Evolutionary conservation across 805 yeast genomes (phyloP).

Genomic region (Saturnispora quitensis): DNA sequence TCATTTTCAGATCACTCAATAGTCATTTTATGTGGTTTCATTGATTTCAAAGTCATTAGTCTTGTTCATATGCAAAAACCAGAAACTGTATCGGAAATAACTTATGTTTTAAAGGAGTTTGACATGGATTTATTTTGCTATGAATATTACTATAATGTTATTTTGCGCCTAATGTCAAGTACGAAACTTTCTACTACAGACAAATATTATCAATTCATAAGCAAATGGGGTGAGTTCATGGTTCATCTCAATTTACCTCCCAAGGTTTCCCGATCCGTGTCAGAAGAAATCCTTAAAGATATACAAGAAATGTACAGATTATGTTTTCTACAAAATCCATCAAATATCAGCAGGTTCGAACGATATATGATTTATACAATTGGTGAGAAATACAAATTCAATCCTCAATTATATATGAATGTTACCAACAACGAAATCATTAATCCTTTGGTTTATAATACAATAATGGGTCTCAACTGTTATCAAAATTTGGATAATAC

Average conservation of each 20-base stretch:
- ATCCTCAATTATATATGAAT: neutral
- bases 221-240: neutral
- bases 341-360: neutral
- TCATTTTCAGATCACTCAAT: neutral
- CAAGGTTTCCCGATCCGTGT: neutral
- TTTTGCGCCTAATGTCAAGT: neutral
- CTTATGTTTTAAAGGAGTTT: neutral
- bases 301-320: neutral
- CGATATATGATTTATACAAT: neutral
- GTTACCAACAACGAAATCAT: neutral
- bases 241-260: neutral
- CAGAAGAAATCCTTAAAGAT: neutral
- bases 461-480: neutral
- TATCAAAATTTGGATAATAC: neutral
- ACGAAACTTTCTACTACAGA: neutral
- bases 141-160: neutral
- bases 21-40: neutral
- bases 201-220: neutral
- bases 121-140: neutral
- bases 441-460: neutral
- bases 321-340: neutral
- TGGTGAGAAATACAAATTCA: neutral
- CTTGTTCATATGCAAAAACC: neutral
- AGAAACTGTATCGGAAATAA: neutral
- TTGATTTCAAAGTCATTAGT: neutral